A percentile compares a stretch with the other conserved stretches of the same genome.
Conservation (phyloP, 164 flowering plant genomes). For the Vitis rotundifolia region DNA sequence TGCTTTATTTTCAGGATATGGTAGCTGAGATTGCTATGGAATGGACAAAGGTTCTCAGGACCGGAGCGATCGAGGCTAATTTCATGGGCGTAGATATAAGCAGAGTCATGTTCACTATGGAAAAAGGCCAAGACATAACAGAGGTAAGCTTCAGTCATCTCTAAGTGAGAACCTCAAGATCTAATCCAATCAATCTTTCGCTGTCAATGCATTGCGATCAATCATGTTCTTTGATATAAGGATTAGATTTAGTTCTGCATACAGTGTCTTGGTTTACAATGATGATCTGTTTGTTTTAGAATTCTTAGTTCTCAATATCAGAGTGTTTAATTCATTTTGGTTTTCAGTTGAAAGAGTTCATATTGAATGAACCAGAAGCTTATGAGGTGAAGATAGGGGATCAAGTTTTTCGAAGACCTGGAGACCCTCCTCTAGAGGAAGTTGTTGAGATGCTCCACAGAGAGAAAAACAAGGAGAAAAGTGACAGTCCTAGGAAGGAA, state of each 20-base stretch:
- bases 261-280: too few species aligned
- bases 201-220: too few species aligned
- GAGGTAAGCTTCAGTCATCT: constrained; percentile 37
- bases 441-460: constrained; percentile 48
- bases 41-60: constrained; percentile 78
- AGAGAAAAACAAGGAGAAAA: constrained; percentile 28
- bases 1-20: constrained; percentile 49
- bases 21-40: constrained; percentile 74
- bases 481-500: constrained; percentile 4
- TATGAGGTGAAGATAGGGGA: constrained; percentile 96
- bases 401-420: constrained; percentile 69
- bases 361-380: constrained; percentile 81
- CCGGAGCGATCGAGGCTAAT: constrained; percentile 62
- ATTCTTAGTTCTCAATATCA: neutral
- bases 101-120: constrained; percentile 87
- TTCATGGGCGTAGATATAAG: constrained; percentile 70
- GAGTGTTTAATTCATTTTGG: neutral
- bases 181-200: too few species aligned
- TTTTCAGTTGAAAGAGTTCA: constrained; percentile 72
- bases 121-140: constrained; percentile 42
- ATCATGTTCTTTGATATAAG: too few species aligned
- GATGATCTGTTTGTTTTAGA: too few species aligned
- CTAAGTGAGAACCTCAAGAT: neutral
- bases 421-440: constrained; percentile 84
- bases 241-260: too few species aligned